Base-by-base conservation (phyloP, 331 rosid genomes). In the Quercus tomentella region DNA sequence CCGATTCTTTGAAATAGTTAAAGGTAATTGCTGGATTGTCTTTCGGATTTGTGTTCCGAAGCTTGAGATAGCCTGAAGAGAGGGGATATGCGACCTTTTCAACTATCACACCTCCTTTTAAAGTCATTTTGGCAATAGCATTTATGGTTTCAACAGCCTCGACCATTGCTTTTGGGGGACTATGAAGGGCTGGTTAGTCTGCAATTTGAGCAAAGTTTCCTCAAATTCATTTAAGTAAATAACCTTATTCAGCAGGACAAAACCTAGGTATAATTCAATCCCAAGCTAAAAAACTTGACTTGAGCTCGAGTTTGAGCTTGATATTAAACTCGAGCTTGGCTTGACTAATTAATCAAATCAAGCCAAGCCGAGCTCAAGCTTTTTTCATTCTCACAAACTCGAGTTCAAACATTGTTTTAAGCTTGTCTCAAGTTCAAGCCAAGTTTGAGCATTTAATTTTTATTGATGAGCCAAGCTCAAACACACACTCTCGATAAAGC, bases 1-100 rank as follows among this genome's bases (percentile, higher is more conserved):
- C 86, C 69, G 91, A 89, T 33, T 90, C 96, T 70, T 90, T 79
- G 82, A 89, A 90, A 79, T 92, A 90, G 85, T 92, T 92, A 10
- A 92, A 92, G 25, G 87, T 90, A 68, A 90, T 89, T 69, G 70
- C 65, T 4, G 97, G 91, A 16, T 91, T 92, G 75, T 84, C 87
- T 45, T 76, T 82, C 17, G 89, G 93, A 21, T 89, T 76, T 0
- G 83, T 86, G 72, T 79, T 93, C 67, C 61, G 41, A 5, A 93
- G 93, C 31, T 82, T 79, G 1, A 91, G 73, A 83, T 90, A 84
- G 71, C 95, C 95, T 20, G 80, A 83, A 10, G 97, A 93, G 10
- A 77, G 75, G 23, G 93, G 93, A 58, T 88, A 90, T n/a, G 4
- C 74, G 7, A 91, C 22, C 76, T 93, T 91, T 80, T 90, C 91